Evolutionary conservation across 1,284 basidiomycete genomes (phyloP).

Genomic region (Ganoderma lucidum): DNA sequence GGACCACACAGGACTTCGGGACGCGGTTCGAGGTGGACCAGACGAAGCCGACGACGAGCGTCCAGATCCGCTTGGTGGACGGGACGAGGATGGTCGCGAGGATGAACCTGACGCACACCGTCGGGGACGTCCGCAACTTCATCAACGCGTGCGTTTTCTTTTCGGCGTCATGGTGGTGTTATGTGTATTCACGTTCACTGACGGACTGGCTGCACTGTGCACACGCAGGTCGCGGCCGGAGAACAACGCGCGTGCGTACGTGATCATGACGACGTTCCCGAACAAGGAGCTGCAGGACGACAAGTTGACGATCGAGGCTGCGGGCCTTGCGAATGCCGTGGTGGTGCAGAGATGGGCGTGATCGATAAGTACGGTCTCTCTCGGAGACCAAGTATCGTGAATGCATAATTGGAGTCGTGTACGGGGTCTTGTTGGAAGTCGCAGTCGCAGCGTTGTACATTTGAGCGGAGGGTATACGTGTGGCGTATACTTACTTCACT

Average conservation of each 20-base stretch:
- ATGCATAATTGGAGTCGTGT: no score
- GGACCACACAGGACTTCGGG: conserved; percentile 51
- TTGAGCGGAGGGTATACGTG: background rate
- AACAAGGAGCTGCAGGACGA: conserved; percentile 78
- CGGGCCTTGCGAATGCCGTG: conserved; percentile 84
- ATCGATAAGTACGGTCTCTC: background rate
- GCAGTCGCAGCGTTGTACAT: background rate
- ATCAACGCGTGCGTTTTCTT: conserved; percentile 83
- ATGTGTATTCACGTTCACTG: background rate
- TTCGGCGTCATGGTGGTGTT: background rate
- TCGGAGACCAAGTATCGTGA: no score
- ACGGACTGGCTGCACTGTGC: background rate
- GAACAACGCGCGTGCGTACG: conserved; percentile 70
- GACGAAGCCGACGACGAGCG: conserved; percentile 82
- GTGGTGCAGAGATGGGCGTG: conserved; percentile 85
- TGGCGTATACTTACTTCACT: background rate
- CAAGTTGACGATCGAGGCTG: conserved; percentile 74
- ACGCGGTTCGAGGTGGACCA: conserved; percentile 86
- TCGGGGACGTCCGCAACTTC: conserved; percentile 86
- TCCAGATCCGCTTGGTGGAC: conserved; percentile 93
- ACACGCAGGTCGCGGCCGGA: conserved; percentile 77
- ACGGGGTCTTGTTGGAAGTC: background rate
- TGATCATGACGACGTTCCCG: conserved; percentile 89
- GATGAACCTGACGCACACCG: conserved; percentile 93
- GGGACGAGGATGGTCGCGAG: conserved; percentile 90